A percentile compares a stretch with the other conserved stretches of the same genome.
Evolutionary conservation across 208 protist genomes (phyloP).

Genomic region (Trypanosoma mega): DNA sequence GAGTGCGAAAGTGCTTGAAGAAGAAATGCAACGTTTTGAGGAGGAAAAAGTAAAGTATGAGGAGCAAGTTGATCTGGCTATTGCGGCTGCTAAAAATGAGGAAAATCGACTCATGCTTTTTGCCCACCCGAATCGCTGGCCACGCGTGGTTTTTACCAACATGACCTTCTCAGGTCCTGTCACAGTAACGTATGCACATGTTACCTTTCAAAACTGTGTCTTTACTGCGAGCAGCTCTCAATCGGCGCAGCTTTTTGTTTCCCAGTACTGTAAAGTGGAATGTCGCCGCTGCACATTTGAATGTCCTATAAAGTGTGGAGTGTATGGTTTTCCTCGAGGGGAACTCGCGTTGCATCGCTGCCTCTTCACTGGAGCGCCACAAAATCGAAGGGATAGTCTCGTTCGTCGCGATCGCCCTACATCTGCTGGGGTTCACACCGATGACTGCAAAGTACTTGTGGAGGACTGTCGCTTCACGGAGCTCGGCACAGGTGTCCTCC

Average conservation of each 20-base stretch:
- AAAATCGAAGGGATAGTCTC: conserved; percentile 15
- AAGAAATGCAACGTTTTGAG: conserved; percentile 54
- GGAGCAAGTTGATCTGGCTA: conserved; percentile 59
- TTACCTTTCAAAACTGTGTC: conserved; percentile 79
- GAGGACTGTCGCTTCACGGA: conserved; percentile 31
- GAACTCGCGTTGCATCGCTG: conserved; percentile 58
- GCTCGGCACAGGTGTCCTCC: conserved; percentile 38
- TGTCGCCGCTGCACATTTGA: conserved; percentile 82
- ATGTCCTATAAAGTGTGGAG: conserved; percentile 35
- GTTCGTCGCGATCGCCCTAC: conserved; percentile 19
- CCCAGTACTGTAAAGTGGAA: conserved; percentile 76
- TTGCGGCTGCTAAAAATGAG: conserved; percentile 57
- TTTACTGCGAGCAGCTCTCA: conserved; percentile 34
- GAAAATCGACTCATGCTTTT: conserved; percentile 83
- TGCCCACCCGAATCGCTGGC: conserved; percentile 79
- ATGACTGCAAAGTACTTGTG: conserved; percentile 38
- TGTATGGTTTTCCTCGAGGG: conserved; percentile 71
- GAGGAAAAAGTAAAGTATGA: conserved; percentile 59
- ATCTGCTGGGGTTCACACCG: conserved; percentile 54
- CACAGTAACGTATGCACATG: conserved; percentile 68
- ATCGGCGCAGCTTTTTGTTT: conserved; percentile 62
- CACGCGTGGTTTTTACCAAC: conserved; percentile 58
- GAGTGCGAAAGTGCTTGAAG: conserved; percentile 57
- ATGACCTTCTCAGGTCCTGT: conserved; percentile 75
- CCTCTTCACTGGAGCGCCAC: conserved; percentile 63